Percentiles rank a stretch among this genome's conserved stretches.
These are phyloP conservation scores for Beauveria sp. DNA, from an alignment of 2,329 filamentous ascomycete species.

Conservation along the genomic window DNA sequence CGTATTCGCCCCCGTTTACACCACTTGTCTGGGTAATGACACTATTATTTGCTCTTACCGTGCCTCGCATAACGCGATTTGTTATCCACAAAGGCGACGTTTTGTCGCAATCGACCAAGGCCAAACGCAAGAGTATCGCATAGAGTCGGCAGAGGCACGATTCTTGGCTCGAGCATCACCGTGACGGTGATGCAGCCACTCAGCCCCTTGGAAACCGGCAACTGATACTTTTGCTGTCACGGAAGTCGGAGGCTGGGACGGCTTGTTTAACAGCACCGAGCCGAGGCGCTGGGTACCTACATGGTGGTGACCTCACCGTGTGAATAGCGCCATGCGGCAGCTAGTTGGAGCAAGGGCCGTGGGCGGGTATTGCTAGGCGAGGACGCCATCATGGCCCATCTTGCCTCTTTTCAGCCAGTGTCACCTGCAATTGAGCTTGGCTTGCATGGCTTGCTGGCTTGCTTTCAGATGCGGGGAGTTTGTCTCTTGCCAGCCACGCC, in stretches of 20 bases:
- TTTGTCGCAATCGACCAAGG: neutral
- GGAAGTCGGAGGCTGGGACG: neutral
- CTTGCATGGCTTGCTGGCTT: neutral
- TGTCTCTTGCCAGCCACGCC: neutral
- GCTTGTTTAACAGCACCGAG: neutral
- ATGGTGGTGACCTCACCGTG: constrained; percentile 2
- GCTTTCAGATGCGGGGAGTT: constrained; percentile 5
- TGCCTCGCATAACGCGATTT: constrained; percentile 3
- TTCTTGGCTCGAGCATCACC: neutral
- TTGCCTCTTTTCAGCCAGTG: constrained; percentile 8
- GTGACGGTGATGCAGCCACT: neutral
- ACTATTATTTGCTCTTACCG: neutral
- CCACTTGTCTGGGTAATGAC: neutral
- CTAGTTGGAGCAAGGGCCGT: neutral
- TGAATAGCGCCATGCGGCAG: neutral
- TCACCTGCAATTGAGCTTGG: constrained; percentile 5
- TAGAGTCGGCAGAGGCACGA: neutral
- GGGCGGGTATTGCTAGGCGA: neutral
- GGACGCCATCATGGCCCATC: constrained; percentile 3
- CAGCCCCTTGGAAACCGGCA: neutral
- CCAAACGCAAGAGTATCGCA: neutral
- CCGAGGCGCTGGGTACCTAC: neutral
- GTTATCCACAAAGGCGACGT: constrained; percentile 5
- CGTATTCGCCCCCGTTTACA: neutral
- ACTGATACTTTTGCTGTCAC: neutral